phyloP scores from a whole-genome alignment of 768 basidiomycete species.

The Podaxis mareebaensis region DNA sequence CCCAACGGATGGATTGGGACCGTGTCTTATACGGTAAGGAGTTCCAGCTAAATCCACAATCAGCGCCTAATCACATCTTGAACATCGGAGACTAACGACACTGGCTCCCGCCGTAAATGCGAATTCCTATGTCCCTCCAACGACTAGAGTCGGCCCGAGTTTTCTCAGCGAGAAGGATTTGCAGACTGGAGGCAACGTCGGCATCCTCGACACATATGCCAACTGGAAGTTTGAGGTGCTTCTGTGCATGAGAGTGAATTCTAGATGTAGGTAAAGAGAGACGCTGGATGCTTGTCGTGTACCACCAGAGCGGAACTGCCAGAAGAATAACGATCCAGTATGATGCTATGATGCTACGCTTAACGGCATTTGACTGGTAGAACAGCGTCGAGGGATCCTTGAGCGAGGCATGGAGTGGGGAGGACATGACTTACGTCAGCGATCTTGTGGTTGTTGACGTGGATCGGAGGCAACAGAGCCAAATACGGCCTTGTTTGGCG shows the following conservation, averaged over 20 bases:
- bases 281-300: constrained; percentile 86
- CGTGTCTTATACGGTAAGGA: background rate
- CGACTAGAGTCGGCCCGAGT: constrained; percentile 28
- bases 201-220: constrained; percentile 32
- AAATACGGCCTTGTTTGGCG: constrained; percentile 27
- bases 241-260: constrained; percentile 52
- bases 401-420: constrained; percentile 26
- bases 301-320: constrained; percentile 92
- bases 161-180: constrained; percentile 23
- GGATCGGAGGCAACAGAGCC: constrained; percentile 28
- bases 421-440: constrained; percentile 16
- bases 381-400: constrained; percentile 52
- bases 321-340: constrained; percentile 81
- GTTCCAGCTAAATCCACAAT: constrained; percentile 4
- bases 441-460: constrained; percentile 18
- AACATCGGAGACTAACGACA: constrained; percentile 6
- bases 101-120: background rate
- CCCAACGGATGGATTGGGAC: background rate
- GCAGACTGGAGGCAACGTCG: constrained; percentile 19
- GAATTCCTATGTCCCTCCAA: background rate
- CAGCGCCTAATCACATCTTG: background rate
- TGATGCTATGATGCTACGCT: constrained; percentile 64
- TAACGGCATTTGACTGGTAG: constrained; percentile 50
- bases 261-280: constrained; percentile 65
- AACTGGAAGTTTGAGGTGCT: constrained; percentile 48